Conservation (phyloP, 768 basidiomycete genomes). For the Lentinula raphanica region DNA sequence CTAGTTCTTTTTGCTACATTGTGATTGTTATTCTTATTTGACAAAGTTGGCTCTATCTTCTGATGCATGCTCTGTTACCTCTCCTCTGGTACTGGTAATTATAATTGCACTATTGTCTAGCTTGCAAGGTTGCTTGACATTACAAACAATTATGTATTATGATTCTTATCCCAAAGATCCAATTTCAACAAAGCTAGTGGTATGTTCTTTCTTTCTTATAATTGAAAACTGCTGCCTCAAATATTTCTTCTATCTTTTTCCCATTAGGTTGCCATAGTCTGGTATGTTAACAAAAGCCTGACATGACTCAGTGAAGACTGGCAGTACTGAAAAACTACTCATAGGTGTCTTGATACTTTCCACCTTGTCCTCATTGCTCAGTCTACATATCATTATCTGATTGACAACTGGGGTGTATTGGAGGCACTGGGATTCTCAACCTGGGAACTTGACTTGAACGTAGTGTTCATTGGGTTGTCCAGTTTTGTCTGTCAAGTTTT, state of each 20-base stretch:
- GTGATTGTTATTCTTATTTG: neutral
- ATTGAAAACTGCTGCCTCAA: too few relatives aligned
- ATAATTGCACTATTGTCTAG: too few relatives aligned
- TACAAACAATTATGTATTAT: conserved; percentile 18
- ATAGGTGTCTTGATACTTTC: conserved; percentile 12
- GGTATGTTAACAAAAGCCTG: too few relatives aligned
- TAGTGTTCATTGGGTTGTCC: conserved; percentile 15
- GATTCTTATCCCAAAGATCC: conserved; percentile 14
- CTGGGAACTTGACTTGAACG: conserved; percentile 11
- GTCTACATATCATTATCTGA: conserved; percentile 15
- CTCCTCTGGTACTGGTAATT: too few relatives aligned
- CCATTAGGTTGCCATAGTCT: neutral
- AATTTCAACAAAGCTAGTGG: conserved; percentile 10
- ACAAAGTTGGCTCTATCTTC: too few relatives aligned
- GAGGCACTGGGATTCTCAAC: conserved; percentile 12
- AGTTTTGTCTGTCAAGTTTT: conserved; percentile 15
- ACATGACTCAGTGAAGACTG: too few relatives aligned
- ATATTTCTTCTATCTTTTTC: neutral
- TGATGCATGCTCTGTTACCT: too few relatives aligned
- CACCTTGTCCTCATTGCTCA: conserved; percentile 14
- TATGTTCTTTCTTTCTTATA: neutral
- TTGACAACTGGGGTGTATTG: conserved; percentile 15
- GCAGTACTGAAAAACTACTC: too few relatives aligned
- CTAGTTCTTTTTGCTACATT: conserved; percentile 17
- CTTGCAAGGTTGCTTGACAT: conserved; percentile 16